Conservation (phyloP, 2,329 filamentous ascomycete species). For the Celoporthe dispersa region DNA sequence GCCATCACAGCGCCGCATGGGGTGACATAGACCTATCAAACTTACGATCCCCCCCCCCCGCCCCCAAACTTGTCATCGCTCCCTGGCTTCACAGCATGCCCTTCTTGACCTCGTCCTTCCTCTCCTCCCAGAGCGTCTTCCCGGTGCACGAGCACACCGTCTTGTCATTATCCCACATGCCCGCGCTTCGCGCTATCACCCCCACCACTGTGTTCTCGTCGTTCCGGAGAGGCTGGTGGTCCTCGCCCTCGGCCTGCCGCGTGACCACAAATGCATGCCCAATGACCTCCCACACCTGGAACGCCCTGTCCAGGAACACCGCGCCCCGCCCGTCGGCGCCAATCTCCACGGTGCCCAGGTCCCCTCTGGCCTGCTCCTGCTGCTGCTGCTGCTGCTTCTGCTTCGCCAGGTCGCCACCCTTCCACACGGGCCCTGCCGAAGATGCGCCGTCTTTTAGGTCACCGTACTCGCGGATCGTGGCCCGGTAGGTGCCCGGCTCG, state of each 20-base stretch:
- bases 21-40: background rate
- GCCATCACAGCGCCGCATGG: background rate
- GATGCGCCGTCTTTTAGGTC: constrained; percentile 84
- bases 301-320: constrained; percentile 78
- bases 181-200: constrained; percentile 91
- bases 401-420: constrained; percentile 42
- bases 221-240: constrained; percentile 67
- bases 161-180: constrained; percentile 99
- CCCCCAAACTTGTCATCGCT: too few species aligned
- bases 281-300: constrained; percentile 96
- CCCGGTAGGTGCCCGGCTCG: constrained; percentile 78
- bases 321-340: constrained; percentile 75
- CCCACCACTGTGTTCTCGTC: constrained; percentile 87
- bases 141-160: constrained; percentile 97
- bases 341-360: constrained; percentile 78
- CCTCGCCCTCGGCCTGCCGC: constrained; percentile 59
- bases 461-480: constrained; percentile 83
- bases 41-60: background rate
- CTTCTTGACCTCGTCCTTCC: constrained; percentile 83
- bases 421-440: constrained; percentile 85
- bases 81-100: constrained; percentile 75
- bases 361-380: constrained; percentile 57
- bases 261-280: constrained; percentile 90
- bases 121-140: constrained; percentile 98
- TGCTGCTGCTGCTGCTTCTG: constrained; percentile 44